phyloP scores from a whole-genome alignment of 176 grass and related monocot genomes.

The Poa pratensis region DNA sequence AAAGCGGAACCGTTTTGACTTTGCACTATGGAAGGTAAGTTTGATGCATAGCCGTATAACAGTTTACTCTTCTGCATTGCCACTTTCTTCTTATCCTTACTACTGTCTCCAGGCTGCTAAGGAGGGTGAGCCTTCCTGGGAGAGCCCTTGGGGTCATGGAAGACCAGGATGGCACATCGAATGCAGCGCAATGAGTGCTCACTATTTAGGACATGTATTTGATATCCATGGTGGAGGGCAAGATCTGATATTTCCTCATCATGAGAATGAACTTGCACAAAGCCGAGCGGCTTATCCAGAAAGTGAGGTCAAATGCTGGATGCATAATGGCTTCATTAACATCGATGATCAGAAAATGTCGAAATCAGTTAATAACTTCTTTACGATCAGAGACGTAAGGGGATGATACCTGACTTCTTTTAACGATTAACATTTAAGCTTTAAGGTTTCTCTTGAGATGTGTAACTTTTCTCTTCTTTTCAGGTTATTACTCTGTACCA shows the following conservation, averaged over 20 bases:
- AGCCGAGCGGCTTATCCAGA: constrained; percentile 62
- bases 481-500: constrained; percentile 90
- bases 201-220: constrained; percentile 66
- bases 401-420: constrained; percentile 2
- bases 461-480: background rate
- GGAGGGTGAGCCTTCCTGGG: constrained; percentile 68
- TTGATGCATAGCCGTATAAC: constrained; percentile 16
- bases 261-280: constrained; percentile 85
- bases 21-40: constrained; percentile 72
- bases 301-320: constrained; percentile 60
- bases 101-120: constrained; percentile 52
- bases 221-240: constrained; percentile 86
- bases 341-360: constrained; percentile 76
- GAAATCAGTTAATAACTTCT: constrained; percentile 84
- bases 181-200: constrained; percentile 79
- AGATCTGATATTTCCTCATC: constrained; percentile 80
- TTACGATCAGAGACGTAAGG: constrained; percentile 93
- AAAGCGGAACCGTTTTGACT: constrained; percentile 58
- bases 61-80: background rate
- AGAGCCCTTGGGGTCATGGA: constrained; percentile 77
- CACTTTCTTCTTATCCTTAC: constrained; percentile 42
- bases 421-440: background rate
- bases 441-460: background rate
- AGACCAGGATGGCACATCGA: constrained; percentile 92
- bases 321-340: constrained; percentile 81